Conservation (phyloP, 768 basidiomycete genomes). For the Pulveroboletus sp. region DNA sequence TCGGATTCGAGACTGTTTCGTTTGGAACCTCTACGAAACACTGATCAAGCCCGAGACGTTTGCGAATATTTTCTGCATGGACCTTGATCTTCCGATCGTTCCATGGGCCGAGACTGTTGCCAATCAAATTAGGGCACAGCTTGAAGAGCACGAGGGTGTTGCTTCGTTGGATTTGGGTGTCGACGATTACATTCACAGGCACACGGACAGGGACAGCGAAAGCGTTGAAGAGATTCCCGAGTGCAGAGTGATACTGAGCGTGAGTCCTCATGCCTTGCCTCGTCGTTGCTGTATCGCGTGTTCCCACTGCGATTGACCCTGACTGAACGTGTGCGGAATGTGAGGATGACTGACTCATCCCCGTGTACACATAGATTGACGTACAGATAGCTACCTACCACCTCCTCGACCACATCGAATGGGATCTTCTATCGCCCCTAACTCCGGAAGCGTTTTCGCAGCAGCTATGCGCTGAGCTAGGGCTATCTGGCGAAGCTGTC, state of each 20-base stretch:
- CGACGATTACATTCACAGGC: constrained; percentile 20
- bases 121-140: constrained; percentile 83
- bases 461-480: constrained; percentile 81
- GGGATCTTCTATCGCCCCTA: constrained; percentile 93
- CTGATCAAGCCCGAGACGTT: constrained; percentile 84
- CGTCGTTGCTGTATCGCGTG: constrained; percentile 1
- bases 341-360: constrained; percentile 9
- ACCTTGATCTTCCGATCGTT: constrained; percentile 70
- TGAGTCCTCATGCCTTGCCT: constrained; percentile 34
- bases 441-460: constrained; percentile 85
- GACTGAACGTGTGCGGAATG: constrained; percentile 16
- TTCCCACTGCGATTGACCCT: constrained; percentile 15
- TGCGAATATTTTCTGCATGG: constrained; percentile 82
- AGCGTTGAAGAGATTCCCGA: constrained; percentile 66
- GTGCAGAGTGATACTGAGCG: constrained; percentile 79
- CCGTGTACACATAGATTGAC: constrained; percentile 67
- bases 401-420: constrained; percentile 94
- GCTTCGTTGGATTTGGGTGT: constrained; percentile 73
- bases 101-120: constrained; percentile 78
- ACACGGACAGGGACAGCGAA: constrained; percentile 33
- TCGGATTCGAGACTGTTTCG: constrained; percentile 90
- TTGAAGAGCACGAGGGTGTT: constrained; percentile 86
- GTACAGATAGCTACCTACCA: constrained; percentile 93
- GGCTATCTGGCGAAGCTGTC: constrained; percentile 81
- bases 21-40: constrained; percentile 93